A percentile compares a stretch with the other conserved stretches of the same genome.
phyloP scores from a whole-genome alignment of 352 stramenopile genomes.

The Globisporangium cederbergense region DNA sequence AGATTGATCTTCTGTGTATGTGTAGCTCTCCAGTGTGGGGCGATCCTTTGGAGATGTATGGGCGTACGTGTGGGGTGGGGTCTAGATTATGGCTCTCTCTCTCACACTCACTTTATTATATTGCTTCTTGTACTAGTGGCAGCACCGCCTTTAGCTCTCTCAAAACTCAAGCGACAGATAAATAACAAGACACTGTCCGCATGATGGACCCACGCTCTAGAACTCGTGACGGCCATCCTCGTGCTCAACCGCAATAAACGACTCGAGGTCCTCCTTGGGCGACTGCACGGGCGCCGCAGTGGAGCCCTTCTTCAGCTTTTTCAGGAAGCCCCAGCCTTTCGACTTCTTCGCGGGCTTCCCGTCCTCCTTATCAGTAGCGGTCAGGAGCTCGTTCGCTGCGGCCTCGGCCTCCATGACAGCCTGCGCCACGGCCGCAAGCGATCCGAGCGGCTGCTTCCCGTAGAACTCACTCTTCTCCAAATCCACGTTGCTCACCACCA shows the following conservation, averaged over 20 bases:
- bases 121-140: neutral
- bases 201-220: constrained; percentile 11
- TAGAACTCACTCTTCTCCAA: constrained; percentile 24
- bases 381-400: constrained; percentile 10
- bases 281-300: constrained; percentile 2
- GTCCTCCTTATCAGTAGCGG: constrained; percentile 8
- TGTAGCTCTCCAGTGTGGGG: too few species aligned
- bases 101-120: neutral
- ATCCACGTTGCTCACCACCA: constrained; percentile 3
- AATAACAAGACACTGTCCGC: neutral
- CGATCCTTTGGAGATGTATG: too few species aligned
- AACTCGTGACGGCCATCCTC: constrained; percentile 58
- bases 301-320: constrained; percentile 17
- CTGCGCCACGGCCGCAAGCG: constrained; percentile 13
- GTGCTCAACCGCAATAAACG: constrained; percentile 25
- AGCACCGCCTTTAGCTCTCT: too few species aligned
- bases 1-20: too few species aligned
- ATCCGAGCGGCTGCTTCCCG: constrained; percentile 13
- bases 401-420: constrained; percentile 22
- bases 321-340: constrained; percentile 27
- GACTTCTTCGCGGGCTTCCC: constrained; percentile 28
- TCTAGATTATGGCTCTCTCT: neutral
- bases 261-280: constrained; percentile 9
- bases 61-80: neutral
- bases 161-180: neutral